Evolutionary conservation across 768 basidiomycete species (phyloP).

Genomic region (Suillus subluteus): DNA sequence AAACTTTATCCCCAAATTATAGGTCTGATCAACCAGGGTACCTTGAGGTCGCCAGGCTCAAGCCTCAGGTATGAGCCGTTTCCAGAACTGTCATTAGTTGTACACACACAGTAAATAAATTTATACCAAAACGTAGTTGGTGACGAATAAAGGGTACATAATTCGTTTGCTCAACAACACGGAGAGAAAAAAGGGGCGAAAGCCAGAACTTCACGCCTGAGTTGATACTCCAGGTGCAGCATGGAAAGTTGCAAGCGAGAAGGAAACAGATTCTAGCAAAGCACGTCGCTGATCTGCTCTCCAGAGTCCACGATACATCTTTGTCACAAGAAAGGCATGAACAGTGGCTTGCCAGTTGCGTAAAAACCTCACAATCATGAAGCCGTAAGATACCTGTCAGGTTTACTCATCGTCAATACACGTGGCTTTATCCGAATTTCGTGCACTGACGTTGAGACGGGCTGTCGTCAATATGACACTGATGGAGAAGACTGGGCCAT

Average conservation of each 20-base stretch:
- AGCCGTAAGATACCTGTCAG: slow-evolving; percentile 2
- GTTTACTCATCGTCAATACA: neutral
- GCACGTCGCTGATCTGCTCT: neutral
- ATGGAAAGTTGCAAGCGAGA: slow-evolving; percentile 1
- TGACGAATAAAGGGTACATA: neutral
- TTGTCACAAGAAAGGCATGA: slow-evolving; percentile 8
- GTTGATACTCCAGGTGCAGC: neutral
- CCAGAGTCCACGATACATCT: slow-evolving; percentile 9
- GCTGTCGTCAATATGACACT: neutral
- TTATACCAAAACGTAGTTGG: neutral
- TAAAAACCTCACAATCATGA: slow-evolving; percentile 9
- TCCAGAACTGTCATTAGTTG: neutral
- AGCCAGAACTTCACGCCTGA: neutral
- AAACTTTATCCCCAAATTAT: neutral
- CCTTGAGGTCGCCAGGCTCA: neutral
- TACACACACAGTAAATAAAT: neutral
- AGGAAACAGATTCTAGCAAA: slow-evolving; percentile 3
- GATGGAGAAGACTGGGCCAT: neutral
- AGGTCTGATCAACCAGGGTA: no score
- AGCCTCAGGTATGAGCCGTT: neutral
- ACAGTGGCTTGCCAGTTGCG: slow-evolving; percentile 5
- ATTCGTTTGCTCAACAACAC: neutral
- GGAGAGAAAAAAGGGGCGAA: neutral
- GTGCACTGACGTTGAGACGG: neutral
- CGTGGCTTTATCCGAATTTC: neutral